These are phyloP conservation scores for Fusarium sp. DNA, from an alignment of 2,329 filamentous ascomycete species.

Conservation along the genomic window DNA sequence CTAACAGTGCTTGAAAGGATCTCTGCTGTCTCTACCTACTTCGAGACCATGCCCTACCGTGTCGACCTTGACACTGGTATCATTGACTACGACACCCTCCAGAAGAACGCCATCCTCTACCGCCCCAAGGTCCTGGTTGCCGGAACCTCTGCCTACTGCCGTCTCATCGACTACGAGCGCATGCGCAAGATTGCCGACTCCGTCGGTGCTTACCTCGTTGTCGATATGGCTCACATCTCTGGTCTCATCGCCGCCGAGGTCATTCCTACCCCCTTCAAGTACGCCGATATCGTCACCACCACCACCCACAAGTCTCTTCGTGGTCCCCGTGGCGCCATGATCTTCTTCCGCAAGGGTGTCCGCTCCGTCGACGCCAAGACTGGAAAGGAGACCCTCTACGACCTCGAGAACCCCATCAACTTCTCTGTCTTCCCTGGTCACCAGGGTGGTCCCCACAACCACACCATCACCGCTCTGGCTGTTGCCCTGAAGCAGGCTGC, in stretches of 20 bases:
- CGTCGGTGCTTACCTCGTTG: conserved; percentile 92
- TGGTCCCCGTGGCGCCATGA: conserved; percentile 98
- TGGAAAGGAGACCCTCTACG: conserved; percentile 89
- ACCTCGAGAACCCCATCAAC: conserved; percentile 96
- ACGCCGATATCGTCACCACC: conserved; percentile 97
- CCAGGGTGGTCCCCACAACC: conserved; percentile 98
- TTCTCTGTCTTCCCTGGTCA: conserved; percentile 99
- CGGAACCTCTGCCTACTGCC: conserved; percentile 97
- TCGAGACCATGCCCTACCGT: conserved; percentile 97
- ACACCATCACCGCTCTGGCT: conserved; percentile 97
- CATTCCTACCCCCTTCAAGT: conserved; percentile 90
- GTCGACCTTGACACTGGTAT: conserved; percentile 90
- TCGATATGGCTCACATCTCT: conserved; percentile 99
- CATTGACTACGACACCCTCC: conserved; percentile 95
- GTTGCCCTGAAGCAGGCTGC: conserved; percentile 96
- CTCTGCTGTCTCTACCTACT: conserved; percentile 97
- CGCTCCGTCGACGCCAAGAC: conserved; percentile 90
- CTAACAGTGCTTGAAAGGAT: conserved; percentile 66
- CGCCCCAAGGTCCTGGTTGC: conserved; percentile 96
- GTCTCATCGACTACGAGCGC: conserved; percentile 93
- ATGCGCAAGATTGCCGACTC: conserved; percentile 97
- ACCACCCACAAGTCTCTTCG: conserved; percentile 99
- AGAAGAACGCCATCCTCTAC: conserved; percentile 91
- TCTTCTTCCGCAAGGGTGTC: conserved; percentile 99
- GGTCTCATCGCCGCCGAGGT: conserved; percentile 93